A percentile compares a stretch with the other conserved stretches of the same genome.
Conservation (phyloP, 805 yeast species). For the Yamadazyma ubonensis region DNA sequence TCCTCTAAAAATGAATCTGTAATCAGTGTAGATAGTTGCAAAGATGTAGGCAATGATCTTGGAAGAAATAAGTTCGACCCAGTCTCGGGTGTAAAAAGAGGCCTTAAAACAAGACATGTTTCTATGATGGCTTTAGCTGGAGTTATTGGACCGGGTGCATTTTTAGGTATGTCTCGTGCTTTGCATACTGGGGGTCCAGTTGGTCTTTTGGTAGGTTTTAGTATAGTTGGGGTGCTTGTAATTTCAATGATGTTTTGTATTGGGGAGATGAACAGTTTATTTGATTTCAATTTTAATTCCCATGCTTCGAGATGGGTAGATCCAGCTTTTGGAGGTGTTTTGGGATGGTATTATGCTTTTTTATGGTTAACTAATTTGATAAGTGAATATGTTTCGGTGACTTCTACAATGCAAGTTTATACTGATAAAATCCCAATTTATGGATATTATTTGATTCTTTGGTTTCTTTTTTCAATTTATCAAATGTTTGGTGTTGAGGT, state of each 20-base stretch:
- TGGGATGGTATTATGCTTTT: constrained; percentile 45
- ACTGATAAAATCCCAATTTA: constrained; percentile 40
- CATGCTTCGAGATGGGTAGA: constrained; percentile 42
- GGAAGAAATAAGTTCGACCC: constrained; percentile 19
- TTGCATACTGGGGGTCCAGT: constrained; percentile 44
- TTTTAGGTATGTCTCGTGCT: constrained; percentile 52
- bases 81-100: constrained; percentile 45
- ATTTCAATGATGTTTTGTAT: constrained; percentile 42
- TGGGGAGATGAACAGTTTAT: constrained; percentile 37
- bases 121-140: constrained; percentile 25
- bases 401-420: constrained; percentile 47
- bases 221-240: constrained; percentile 44
- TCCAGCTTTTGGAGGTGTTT: constrained; percentile 36
- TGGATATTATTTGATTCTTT: constrained; percentile 44
- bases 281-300: constrained; percentile 43
- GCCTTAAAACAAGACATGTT: constrained; percentile 24
- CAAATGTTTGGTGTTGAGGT: constrained; percentile 40
- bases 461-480: constrained; percentile 31
- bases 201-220: constrained; percentile 49
- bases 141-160: constrained; percentile 51
- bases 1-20: not conserved
- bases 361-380: constrained; percentile 38
- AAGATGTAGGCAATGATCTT: not conserved
- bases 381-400: constrained; percentile 45
- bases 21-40: not conserved